A percentile compares a stretch with the other conserved stretches of the same genome.
These are phyloP conservation scores for Trypanosoma brucei DNA, from an alignment of 208 protist genomes.

Conservation along the genomic window DNA sequence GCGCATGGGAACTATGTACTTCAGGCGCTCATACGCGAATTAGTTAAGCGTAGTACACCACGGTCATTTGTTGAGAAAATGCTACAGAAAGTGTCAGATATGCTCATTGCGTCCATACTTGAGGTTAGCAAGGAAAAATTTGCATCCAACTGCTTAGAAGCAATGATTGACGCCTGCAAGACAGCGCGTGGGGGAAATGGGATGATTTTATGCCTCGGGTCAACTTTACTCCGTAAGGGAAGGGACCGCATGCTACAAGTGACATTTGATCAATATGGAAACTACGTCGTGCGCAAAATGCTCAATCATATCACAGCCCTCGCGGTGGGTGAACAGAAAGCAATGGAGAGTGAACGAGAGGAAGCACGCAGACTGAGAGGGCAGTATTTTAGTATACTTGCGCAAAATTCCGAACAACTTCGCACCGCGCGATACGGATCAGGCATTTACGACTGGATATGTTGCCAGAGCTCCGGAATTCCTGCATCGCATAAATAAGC, in stretches of 20 bases:
- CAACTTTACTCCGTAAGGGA: slow-evolving; percentile 46
- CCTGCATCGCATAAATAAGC: too few relatives aligned
- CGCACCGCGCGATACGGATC: slow-evolving; percentile 7
- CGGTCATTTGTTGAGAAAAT: slow-evolving; percentile 38
- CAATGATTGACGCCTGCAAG: slow-evolving; percentile 41
- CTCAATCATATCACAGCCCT: slow-evolving; percentile 51
- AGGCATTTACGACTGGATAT: slow-evolving; percentile 8
- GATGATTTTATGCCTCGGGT: slow-evolving; percentile 46
- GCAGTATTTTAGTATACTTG: slow-evolving; percentile 11
- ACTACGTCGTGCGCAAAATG: slow-evolving; percentile 73
- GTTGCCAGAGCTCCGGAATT: not conserved
- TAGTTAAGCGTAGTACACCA: slow-evolving; percentile 45
- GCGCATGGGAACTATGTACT: slow-evolving; percentile 65
- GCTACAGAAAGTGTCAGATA: slow-evolving; percentile 43
- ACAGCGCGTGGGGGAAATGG: slow-evolving; percentile 30
- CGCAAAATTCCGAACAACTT: not conserved
- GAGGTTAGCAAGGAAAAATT: slow-evolving; percentile 71
- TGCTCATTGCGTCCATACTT: slow-evolving; percentile 49
- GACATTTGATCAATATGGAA: slow-evolving; percentile 57
- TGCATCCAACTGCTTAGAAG: slow-evolving; percentile 80
- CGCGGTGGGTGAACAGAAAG: slow-evolving; percentile 24
- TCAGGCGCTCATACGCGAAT: slow-evolving; percentile 63
- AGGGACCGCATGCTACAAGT: slow-evolving; percentile 36
- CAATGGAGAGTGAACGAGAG: slow-evolving; percentile 24
- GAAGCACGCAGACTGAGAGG: slow-evolving; percentile 14